phyloP scores from a whole-genome alignment of 2,329 filamentous ascomycete species.

The Colletotrichum eleusines region DNA sequence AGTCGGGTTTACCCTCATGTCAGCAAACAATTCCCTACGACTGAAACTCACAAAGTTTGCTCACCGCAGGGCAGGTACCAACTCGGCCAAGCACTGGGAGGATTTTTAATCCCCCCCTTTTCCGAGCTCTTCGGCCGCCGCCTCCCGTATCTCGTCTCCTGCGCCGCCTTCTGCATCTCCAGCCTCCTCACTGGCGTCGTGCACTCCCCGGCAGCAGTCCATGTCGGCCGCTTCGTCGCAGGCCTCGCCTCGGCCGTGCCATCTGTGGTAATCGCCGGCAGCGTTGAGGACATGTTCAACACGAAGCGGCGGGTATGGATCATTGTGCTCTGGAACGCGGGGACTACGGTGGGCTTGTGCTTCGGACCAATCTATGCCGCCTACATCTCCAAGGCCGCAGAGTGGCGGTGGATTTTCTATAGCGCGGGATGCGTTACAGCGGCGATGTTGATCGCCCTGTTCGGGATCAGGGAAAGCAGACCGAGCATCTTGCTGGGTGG shows the following conservation, averaged over 20 bases:
- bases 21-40: neutral
- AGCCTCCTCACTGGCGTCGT: slow-evolving; percentile 54
- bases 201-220: slow-evolving; percentile 51
- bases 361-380: slow-evolving; percentile 59
- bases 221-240: slow-evolving; percentile 57
- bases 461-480: slow-evolving; percentile 58
- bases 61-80: slow-evolving; percentile 46
- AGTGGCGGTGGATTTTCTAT: slow-evolving; percentile 61
- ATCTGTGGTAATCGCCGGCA: slow-evolving; percentile 59
- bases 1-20: slow-evolving; percentile 47
- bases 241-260: slow-evolving; percentile 61
- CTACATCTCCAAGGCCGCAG: slow-evolving; percentile 52
- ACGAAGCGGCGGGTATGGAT: slow-evolving; percentile 59
- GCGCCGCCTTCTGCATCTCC: slow-evolving; percentile 49
- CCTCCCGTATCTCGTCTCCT: slow-evolving; percentile 51
- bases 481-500: slow-evolving; percentile 55
- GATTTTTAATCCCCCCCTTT: slow-evolving; percentile 53
- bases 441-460: slow-evolving; percentile 50
- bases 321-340: slow-evolving; percentile 58
- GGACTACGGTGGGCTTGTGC: slow-evolving; percentile 56
- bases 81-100: slow-evolving; percentile 53
- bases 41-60: neutral
- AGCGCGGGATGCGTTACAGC: slow-evolving; percentile 55
- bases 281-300: slow-evolving; percentile 63
- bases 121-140: slow-evolving; percentile 54